Conservation (phyloP, 345 rosid species). For the Sonneratia alba region DNA sequence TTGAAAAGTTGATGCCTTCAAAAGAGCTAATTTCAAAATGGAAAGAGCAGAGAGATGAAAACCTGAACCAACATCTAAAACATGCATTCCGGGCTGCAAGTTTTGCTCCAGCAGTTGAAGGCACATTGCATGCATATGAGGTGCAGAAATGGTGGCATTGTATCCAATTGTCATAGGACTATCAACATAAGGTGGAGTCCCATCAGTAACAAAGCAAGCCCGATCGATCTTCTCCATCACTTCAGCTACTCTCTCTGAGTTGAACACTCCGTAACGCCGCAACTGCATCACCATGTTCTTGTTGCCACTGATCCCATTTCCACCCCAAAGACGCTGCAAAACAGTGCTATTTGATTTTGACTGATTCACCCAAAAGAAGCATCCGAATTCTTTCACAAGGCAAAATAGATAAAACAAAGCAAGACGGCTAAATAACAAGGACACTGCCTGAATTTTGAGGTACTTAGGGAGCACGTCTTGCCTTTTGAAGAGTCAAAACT, state of each 20-base stretch:
- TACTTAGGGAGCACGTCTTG: neutral
- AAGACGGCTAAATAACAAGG: too few relatives aligned
- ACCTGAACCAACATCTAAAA: conserved; percentile 98
- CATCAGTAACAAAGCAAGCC: conserved; percentile 70
- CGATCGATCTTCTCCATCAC: conserved; percentile 84
- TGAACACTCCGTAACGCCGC: conserved; percentile 52
- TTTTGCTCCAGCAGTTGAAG: conserved; percentile 69
- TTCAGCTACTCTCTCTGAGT: conserved; percentile 57
- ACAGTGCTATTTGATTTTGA: neutral
- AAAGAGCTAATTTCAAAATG: neutral
- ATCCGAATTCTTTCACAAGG: neutral
- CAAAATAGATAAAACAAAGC: too few relatives aligned
- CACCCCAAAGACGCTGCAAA: conserved; percentile 41
- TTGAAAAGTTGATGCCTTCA: neutral
- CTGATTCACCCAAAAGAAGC: neutral
- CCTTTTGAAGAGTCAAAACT: too few relatives aligned
- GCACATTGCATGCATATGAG: conserved; percentile 98
- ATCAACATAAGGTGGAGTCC: conserved; percentile 63
- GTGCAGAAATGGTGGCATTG: conserved; percentile 97
- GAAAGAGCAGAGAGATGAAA: conserved; percentile 3
- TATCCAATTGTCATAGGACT: conserved; percentile 84
- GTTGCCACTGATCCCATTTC: conserved; percentile 37
- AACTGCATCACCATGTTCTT: conserved; percentile 65
- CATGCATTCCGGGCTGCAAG: conserved; percentile 86
- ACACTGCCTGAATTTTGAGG: too few relatives aligned